These are phyloP conservation scores for Berberis vulgaris DNA, from an alignment of 164 flowering plant genomes.

Conservation along the genomic window DNA sequence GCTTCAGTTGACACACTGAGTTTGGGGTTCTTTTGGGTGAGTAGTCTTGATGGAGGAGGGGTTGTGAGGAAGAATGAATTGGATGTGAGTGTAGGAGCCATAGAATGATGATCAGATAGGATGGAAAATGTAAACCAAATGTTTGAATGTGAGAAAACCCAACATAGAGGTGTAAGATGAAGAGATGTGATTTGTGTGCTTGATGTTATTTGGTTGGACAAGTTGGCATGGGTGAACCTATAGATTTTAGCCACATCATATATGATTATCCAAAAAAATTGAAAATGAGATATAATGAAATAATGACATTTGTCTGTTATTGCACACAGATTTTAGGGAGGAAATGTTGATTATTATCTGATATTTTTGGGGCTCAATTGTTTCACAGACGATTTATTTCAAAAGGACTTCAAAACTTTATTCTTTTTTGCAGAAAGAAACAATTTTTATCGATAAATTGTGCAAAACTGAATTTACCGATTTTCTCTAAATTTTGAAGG, in stretches of 20 bases:
- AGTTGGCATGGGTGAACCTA: constrained; percentile 17
- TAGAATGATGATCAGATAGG: constrained; percentile 5
- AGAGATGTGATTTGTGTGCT: constrained; percentile 3
- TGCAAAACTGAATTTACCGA: no score
- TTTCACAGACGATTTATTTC: no score
- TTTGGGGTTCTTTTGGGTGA: constrained; percentile 18
- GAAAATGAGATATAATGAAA: not conserved
- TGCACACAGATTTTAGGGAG: no score
- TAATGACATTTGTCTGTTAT: no score
- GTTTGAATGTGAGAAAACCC: not conserved
- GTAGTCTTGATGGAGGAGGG: constrained; percentile 26
- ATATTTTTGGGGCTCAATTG: no score
- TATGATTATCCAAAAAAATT: constrained; percentile 24
- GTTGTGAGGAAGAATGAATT: constrained; percentile 48
- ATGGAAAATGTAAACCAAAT: no score
- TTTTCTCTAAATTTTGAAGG: no score
- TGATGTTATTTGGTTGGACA: constrained; percentile 29
- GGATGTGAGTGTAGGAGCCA: constrained; percentile 75
- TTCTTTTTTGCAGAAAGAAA: no score
- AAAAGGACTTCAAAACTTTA: no score
- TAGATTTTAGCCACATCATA: constrained; percentile 30
- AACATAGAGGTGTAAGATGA: not conserved
- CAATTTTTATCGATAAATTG: no score
- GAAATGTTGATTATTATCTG: no score
- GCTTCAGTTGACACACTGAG: constrained; percentile 33